Base-by-base conservation (phyloP, 2,329 filamentous ascomycete genomes). In the Botrytis aclada region DNA sequence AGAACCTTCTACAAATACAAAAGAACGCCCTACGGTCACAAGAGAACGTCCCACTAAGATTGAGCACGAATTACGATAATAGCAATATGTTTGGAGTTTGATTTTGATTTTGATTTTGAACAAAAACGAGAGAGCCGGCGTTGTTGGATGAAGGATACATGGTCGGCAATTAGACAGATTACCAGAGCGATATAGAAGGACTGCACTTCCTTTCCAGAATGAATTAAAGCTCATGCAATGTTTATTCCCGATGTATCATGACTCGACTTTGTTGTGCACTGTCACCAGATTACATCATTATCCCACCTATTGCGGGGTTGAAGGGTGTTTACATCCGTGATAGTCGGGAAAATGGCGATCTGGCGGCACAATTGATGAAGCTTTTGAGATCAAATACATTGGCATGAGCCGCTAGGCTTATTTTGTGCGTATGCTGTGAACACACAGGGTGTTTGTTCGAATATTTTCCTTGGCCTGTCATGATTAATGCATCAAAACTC, bases 51-150 rank as follows among this genome's bases (percentile, higher is more conserved):
- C 51, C 18, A 41, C 14, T 16, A n/a, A 62, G 5, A 39, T 70
- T 54, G 37, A 61, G 18, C 67, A 62, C 54, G 67, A 70, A 70
- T 70, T 62, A 61, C 43, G 67, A 70, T 70, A 25, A 70, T 20
- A 32, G 25, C 25, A 69, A 41, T 41, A 32, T 58, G 39, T 18
- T 45, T 61, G 39, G 39, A 43, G 39, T 70, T 16, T 14, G 20
- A 65, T 32, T 25, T 66, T 41, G 39, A 43, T 29, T 70, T 16
- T 14, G 20, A 65, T 32, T 25, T 66, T 41, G 56, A 51, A 56
- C n/a, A 34, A 18, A 45, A 61, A 9, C 32, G 14, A 34, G 14
- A 34, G 39, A 70, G 22, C 56, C 16, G 54, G 67, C 67, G 54
- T 37, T 60, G 29, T 34, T 37, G 39, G 39, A 18, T 62, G 51